phyloP scores from a whole-genome alignment of 1,284 basidiomycete genomes.

The Ustilago shanxiensis region DNA sequence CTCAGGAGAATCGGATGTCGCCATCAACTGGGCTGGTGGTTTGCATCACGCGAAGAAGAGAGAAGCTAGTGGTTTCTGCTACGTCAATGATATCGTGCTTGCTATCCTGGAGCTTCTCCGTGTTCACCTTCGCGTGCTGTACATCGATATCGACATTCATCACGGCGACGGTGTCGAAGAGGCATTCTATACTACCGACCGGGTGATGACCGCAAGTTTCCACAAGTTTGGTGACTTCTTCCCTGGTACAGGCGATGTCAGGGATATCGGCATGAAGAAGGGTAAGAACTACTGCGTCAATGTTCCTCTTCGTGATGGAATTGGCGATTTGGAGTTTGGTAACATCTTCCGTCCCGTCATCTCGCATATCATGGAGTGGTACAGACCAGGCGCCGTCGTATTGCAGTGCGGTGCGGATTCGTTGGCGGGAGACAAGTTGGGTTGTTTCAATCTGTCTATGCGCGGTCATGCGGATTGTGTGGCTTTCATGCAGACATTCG shows the following conservation, averaged over 20 bases:
- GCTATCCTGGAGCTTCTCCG: conserved; percentile 69
- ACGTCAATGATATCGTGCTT: conserved; percentile 82
- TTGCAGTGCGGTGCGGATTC: conserved; percentile 97
- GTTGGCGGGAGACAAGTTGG: conserved; percentile 92
- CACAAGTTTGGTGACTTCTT: conserved; percentile 96
- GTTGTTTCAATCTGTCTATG: conserved; percentile 96
- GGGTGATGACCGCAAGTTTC: conserved; percentile 95
- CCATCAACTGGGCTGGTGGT: conserved; percentile 97
- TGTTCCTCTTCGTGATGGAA: conserved; percentile 92
- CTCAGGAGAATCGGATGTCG: conserved; percentile 86
- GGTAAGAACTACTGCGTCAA: conserved; percentile 94
- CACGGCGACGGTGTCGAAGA: conserved; percentile 99
- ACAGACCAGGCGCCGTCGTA: conserved; percentile 87
- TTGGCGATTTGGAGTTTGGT: conserved; percentile 81
- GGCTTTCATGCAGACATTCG: conserved; percentile 84
- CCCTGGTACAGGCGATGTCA: conserved; percentile 80
- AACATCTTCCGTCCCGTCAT: conserved; percentile 78
- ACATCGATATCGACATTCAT: conserved; percentile 98
- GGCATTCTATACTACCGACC: conserved; percentile 96
- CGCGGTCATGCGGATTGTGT: conserved; percentile 91
- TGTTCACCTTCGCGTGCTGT: conserved; percentile 85
- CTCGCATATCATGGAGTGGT: conserved; percentile 88
- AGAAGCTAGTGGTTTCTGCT: conserved; percentile 96
- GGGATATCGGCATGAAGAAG: conserved; percentile 85
- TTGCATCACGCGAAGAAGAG: conserved; percentile 98